These are phyloP conservation scores for Microcyclospora pomicola DNA, from an alignment of 2,329 filamentous ascomycete species.

Conservation along the genomic window DNA sequence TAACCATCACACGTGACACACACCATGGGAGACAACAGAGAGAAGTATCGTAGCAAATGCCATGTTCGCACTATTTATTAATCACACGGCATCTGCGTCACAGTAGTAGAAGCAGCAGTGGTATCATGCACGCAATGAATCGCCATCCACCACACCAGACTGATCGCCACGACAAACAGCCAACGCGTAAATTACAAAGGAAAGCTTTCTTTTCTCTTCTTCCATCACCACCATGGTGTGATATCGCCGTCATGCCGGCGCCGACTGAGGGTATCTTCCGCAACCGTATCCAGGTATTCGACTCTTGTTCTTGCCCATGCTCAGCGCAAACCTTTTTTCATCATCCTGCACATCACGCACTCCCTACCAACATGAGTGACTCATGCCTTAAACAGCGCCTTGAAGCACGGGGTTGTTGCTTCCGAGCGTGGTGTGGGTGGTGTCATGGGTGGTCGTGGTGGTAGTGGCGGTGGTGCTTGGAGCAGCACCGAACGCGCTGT, in stretches of 20 bases:
- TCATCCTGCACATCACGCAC: not conserved
- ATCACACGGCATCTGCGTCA: too few relatives aligned
- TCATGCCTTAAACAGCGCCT: conserved; percentile 20
- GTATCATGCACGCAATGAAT: conserved; percentile 14
- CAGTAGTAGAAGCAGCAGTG: conserved; percentile 9
- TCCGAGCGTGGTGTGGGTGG: conserved; percentile 28
- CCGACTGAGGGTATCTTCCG: conserved; percentile 6
- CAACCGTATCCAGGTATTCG: conserved; percentile 2
- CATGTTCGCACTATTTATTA: too few relatives aligned
- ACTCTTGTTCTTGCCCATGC: not conserved
- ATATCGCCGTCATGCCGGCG: too few relatives aligned
- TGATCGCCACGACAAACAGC: conserved; percentile 7
- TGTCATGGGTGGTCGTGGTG: conserved; percentile 18
- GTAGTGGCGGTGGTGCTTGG: conserved; percentile 6
- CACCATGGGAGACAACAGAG: too few relatives aligned
- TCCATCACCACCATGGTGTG: too few relatives aligned
- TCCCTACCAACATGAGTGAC: not conserved
- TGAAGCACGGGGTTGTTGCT: conserved; percentile 31
- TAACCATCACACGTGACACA: too few relatives aligned
- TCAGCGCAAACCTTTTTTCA: not conserved
- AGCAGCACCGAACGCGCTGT: conserved; percentile 25
- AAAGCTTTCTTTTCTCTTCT: conserved; percentile 6
- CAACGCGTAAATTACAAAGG: conserved; percentile 7
- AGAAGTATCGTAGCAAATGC: too few relatives aligned
- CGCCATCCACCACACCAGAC: conserved; percentile 2